Percentiles rank a stretch among this genome's conserved stretches.
Evolutionary conservation across 2,329 filamentous ascomycete species (phyloP).

Genomic region (Waltergamsia citrina): DNA sequence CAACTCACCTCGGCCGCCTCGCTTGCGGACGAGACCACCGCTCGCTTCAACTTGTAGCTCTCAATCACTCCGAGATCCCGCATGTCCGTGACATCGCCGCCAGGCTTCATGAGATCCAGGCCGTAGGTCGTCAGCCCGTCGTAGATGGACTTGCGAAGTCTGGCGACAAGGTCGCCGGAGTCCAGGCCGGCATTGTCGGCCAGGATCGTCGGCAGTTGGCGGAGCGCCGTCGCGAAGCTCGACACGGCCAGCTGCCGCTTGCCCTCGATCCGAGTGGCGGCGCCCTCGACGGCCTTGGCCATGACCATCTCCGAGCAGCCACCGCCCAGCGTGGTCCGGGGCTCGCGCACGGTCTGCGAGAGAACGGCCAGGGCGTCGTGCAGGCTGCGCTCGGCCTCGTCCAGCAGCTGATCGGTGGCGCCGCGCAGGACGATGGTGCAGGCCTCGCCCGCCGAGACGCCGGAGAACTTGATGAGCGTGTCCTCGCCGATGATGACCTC

Average conservation of each 20-base stretch:
- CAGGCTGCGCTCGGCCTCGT: slow-evolving; percentile 91
- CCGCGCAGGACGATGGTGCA: slow-evolving; percentile 96
- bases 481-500: slow-evolving; percentile 98
- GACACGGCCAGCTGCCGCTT: slow-evolving; percentile 95
- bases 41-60: slow-evolving; percentile 96
- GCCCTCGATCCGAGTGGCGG: slow-evolving; percentile 86
- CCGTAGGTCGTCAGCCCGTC: slow-evolving; percentile 89
- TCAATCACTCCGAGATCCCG: slow-evolving; percentile 90
- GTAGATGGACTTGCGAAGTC: slow-evolving; percentile 89
- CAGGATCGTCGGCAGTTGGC: slow-evolving; percentile 91
- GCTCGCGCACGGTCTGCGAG: slow-evolving; percentile 92
- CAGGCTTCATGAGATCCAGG: slow-evolving; percentile 78
- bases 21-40: slow-evolving; percentile 92
- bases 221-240: slow-evolving; percentile 77
- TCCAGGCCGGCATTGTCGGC: slow-evolving; percentile 97
- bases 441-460: slow-evolving; percentile 84
- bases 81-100: slow-evolving; percentile 93
- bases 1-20: slow-evolving; percentile 88
- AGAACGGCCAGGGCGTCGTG: slow-evolving; percentile 95
- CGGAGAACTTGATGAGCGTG: slow-evolving; percentile 93
- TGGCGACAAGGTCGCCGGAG: slow-evolving; percentile 85
- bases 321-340: slow-evolving; percentile 86
- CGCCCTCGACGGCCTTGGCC: slow-evolving; percentile 93
- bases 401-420: slow-evolving; percentile 91
- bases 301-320: slow-evolving; percentile 98